Evolutionary conservation across 495 filamentous ascomycete genomes (phyloP).

Genomic region (Talaromyces stipitatus): DNA sequence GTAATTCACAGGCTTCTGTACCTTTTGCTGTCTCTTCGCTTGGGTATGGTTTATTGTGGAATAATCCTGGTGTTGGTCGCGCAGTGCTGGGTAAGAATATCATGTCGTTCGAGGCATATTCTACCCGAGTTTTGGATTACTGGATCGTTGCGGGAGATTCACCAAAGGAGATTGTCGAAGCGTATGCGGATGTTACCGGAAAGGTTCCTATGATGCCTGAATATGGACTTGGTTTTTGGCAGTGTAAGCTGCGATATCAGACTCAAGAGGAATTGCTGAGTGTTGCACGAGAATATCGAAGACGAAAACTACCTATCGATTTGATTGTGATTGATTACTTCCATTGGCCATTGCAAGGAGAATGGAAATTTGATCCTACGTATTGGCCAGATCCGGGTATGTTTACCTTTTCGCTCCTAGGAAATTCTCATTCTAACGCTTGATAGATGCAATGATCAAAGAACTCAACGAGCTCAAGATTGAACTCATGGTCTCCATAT

Average conservation of each 20-base stretch:
- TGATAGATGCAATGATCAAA: slow-evolving; percentile 43
- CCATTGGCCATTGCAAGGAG: slow-evolving; percentile 52
- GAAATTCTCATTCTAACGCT: neutral
- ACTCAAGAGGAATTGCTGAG: slow-evolving; percentile 49
- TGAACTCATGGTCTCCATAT: slow-evolving; percentile 54
- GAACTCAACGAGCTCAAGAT: slow-evolving; percentile 44
- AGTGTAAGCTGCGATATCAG: slow-evolving; percentile 53
- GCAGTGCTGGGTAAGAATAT: slow-evolving; percentile 48
- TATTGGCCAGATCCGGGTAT: slow-evolving; percentile 50
- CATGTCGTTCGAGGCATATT: slow-evolving; percentile 52
- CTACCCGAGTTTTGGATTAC: slow-evolving; percentile 46
- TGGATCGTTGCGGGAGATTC: slow-evolving; percentile 50
- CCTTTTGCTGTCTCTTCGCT: slow-evolving; percentile 46
- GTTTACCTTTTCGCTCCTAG: neutral
- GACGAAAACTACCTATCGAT: slow-evolving; percentile 42
- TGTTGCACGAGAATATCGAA: slow-evolving; percentile 46
- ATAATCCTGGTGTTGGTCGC: slow-evolving; percentile 48
- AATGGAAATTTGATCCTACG: slow-evolving; percentile 49
- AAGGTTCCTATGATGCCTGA: slow-evolving; percentile 55
- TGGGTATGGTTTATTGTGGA: slow-evolving; percentile 54
- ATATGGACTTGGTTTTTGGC: slow-evolving; percentile 56
- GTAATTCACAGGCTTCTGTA: slow-evolving; percentile 52
- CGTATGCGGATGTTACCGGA: slow-evolving; percentile 43
- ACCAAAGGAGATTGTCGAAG: slow-evolving; percentile 43
- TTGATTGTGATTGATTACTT: slow-evolving; percentile 56